Conservation (phyloP, 2,329 filamentous ascomycete genomes). For the Magnaporthiopsis rhizophila region DNA sequence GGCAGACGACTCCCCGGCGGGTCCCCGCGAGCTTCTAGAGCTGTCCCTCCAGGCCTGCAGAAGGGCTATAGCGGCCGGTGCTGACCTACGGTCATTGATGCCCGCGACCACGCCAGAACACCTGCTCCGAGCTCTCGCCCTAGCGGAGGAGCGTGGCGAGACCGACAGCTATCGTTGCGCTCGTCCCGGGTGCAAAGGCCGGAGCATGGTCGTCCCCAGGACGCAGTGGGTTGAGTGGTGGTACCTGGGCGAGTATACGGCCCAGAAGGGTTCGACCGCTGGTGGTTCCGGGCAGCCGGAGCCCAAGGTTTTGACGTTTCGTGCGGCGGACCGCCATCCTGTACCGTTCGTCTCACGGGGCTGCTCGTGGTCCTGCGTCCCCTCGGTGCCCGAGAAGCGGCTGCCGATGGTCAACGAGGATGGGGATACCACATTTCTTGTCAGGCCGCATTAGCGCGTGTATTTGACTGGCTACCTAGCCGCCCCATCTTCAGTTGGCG, state of each 20-base stretch:
- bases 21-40: constrained; percentile 37
- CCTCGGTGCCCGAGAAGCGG: constrained; percentile 13
- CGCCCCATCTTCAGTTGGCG: not conserved
- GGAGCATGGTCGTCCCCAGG: constrained; percentile 37
- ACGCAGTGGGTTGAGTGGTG: constrained; percentile 59
- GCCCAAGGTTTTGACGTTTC: constrained; percentile 20
- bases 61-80: constrained; percentile 28
- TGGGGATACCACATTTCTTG: not conserved
- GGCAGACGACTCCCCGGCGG: constrained; percentile 10
- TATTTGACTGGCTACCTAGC: not conserved
- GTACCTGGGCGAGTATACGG: constrained; percentile 23
- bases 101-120: constrained; percentile 30
- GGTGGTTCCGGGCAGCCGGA: not conserved
- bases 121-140: constrained; percentile 31
- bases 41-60: constrained; percentile 39
- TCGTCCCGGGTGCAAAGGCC: constrained; percentile 37
- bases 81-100: constrained; percentile 34
- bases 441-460: not conserved
- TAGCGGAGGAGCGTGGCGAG: constrained; percentile 32
- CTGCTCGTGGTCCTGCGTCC: constrained; percentile 43
- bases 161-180: constrained; percentile 40
- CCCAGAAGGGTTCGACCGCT: not conserved
- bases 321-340: constrained; percentile 16
- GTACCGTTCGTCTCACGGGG: constrained; percentile 40
- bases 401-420: not conserved